Evolutionary conservation across 257 asterid genomes (phyloP).

Genomic region (Coffea eugenioides): DNA sequence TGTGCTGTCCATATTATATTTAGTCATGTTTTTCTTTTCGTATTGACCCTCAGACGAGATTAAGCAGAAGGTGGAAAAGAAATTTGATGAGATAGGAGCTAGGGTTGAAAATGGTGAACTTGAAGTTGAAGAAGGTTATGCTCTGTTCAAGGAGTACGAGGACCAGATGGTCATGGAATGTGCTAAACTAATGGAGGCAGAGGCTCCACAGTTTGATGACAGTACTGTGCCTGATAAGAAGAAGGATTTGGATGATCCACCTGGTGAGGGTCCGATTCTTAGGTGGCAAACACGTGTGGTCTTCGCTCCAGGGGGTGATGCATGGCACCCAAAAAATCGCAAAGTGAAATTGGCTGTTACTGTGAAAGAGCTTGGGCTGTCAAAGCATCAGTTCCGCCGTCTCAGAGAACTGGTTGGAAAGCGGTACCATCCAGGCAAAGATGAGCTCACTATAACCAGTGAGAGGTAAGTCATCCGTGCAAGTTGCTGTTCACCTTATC

Average conservation of each 20-base stretch:
- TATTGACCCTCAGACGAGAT: slow-evolving; percentile 52
- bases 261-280: slow-evolving; percentile 85
- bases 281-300: slow-evolving; percentile 90
- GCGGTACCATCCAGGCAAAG: slow-evolving; percentile 84
- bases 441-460: slow-evolving; percentile 86
- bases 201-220: slow-evolving; percentile 51
- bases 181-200: slow-evolving; percentile 56
- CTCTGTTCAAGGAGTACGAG: slow-evolving; percentile 79
- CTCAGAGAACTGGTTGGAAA: slow-evolving; percentile 83
- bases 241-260: slow-evolving; percentile 62
- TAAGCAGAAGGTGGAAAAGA: slow-evolving; percentile 67
- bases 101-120: slow-evolving; percentile 80
- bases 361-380: slow-evolving; percentile 81
- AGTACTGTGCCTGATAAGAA: slow-evolving; percentile 33
- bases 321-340: slow-evolving; percentile 94
- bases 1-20: background rate
- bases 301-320: slow-evolving; percentile 83
- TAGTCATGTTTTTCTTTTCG: background rate
- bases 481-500: background rate
- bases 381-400: slow-evolving; percentile 68
- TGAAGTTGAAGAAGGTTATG: slow-evolving; percentile 73
- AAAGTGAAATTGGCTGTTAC: slow-evolving; percentile 76
- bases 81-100: slow-evolving; percentile 76
- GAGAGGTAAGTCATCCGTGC: slow-evolving; percentile 55
- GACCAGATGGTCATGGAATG: slow-evolving; percentile 80